A percentile compares a stretch with the other conserved stretches of the same genome.
Conservation (phyloP, 2,329 filamentous ascomycete genomes). For the Tolypocladium ophioglossoides region DNA sequence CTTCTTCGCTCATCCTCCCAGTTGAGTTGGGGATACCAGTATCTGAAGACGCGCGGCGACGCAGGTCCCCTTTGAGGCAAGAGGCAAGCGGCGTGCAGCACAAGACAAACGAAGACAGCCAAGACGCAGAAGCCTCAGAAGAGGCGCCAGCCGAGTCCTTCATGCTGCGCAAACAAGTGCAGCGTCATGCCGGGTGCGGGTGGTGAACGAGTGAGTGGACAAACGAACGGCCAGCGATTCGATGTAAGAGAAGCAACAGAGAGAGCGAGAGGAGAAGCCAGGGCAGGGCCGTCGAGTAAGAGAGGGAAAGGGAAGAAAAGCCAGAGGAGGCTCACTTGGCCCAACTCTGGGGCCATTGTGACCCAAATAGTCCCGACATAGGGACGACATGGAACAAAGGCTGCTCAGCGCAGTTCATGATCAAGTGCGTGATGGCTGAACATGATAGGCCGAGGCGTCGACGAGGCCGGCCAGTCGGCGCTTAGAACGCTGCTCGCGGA, state of each 20-base stretch:
- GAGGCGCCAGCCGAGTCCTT: constrained; percentile 30
- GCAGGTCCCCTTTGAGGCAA: constrained; percentile 26
- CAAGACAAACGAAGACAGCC: constrained; percentile 33
- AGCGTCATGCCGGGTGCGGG: constrained; percentile 8
- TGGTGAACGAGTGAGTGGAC: constrained; percentile 5
- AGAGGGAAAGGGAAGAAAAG: not conserved
- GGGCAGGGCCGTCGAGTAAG: not conserved
- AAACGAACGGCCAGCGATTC: constrained; percentile 14
- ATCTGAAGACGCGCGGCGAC: constrained; percentile 24
- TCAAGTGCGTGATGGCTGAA: constrained; percentile 13
- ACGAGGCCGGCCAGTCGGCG: constrained; percentile 22
- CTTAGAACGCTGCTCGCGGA: constrained; percentile 21
- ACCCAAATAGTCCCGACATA: constrained; percentile 2
- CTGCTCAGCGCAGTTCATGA: constrained; percentile 9
- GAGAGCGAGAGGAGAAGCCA: constrained; percentile 3
- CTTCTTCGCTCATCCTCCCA: constrained; percentile 5
- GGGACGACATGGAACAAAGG: constrained; percentile 1
- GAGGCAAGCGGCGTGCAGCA: constrained; percentile 33
- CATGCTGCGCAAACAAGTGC: constrained; percentile 20
- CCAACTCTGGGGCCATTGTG: constrained; percentile 6
- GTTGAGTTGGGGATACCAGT: constrained; percentile 9
- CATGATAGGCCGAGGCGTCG: constrained; percentile 21
- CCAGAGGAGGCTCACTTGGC: constrained; percentile 6
- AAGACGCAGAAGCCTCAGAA: constrained; percentile 31
- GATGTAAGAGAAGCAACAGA: constrained; percentile 4